Percentiles rank a stretch among this genome's conserved stretches.
These are phyloP conservation scores for Melaleuca alternifolia DNA, from an alignment of 345 rosid genomes.

Conservation along the genomic window DNA sequence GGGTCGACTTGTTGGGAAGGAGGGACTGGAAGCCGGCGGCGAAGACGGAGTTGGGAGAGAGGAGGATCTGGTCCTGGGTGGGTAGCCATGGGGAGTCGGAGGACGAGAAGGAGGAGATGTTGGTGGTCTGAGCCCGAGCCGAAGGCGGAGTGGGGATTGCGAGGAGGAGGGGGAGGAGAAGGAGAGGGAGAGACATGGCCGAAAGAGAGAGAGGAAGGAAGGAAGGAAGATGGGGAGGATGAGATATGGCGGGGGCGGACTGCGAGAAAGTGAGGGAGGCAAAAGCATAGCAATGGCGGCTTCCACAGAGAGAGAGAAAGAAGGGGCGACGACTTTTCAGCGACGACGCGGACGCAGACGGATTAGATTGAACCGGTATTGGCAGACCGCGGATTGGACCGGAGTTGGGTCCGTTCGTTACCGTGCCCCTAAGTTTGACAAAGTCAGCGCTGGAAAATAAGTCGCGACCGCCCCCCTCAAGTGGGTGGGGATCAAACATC, in stretches of 20 bases:
- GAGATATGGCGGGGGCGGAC: not conserved
- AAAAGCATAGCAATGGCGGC: not conserved
- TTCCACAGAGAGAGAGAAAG: not conserved
- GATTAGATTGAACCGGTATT: no score
- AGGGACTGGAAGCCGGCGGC: slow-evolving; percentile 39
- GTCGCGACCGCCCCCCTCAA: no score
- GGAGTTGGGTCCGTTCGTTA: not conserved
- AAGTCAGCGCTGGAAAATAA: not conserved
- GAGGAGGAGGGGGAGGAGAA: slow-evolving; percentile 7
- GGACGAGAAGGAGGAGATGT: slow-evolving; percentile 18
- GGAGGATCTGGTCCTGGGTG: slow-evolving; percentile 17
- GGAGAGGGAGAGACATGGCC: not conserved
- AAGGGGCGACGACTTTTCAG: not conserved
- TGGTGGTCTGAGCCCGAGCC: slow-evolving; percentile 11
- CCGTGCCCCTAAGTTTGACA: not conserved
- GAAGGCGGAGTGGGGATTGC: slow-evolving; percentile 5
- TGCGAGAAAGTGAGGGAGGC: not conserved
- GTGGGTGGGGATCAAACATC: no score
- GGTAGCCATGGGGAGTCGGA: slow-evolving; percentile 38
- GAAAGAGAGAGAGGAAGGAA: not conserved
- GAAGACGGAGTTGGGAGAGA: slow-evolving; percentile 36
- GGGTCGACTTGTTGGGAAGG: not conserved
- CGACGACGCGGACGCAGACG: not conserved
- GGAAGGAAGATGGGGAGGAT: not conserved
- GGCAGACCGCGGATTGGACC: not conserved